phyloP scores from a whole-genome alignment of 1,284 basidiomycete genomes.

The Caloboletus firmus region DNA sequence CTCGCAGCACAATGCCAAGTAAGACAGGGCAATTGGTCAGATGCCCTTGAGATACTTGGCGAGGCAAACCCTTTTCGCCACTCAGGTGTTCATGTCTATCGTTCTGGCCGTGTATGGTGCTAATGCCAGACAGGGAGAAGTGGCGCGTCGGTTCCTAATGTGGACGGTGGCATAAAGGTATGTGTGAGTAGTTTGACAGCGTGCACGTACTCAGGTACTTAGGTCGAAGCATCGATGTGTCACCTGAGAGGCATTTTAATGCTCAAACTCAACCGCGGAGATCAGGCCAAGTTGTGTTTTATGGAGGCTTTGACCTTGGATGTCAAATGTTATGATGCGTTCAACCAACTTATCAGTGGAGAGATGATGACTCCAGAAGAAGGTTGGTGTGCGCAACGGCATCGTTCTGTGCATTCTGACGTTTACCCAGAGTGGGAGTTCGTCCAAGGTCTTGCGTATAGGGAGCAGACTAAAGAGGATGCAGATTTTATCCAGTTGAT shows the following conservation, averaged over 20 bases:
- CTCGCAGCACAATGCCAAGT: constrained; percentile 93
- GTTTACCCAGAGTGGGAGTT: constrained; percentile 86
- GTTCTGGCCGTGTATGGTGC: background rate
- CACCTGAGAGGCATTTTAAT: constrained; percentile 91
- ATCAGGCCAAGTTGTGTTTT: constrained; percentile 89
- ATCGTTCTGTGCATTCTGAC: constrained; percentile 2
- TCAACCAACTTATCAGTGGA: constrained; percentile 85
- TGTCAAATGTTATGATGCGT: constrained; percentile 97
- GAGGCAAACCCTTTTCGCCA: constrained; percentile 85
- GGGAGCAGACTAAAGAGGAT: constrained; percentile 82
- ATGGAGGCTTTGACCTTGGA: constrained; percentile 94
- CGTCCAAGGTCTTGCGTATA: constrained; percentile 81
- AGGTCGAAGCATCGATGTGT: constrained; percentile 96
- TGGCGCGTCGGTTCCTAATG: constrained; percentile 68
- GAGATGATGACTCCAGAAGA: constrained; percentile 94
- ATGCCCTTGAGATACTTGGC: constrained; percentile 92
- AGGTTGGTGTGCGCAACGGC: constrained; percentile 50
- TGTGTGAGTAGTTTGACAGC: constrained; percentile 4
- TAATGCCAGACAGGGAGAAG: constrained; percentile 45
- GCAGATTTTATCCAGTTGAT: constrained; percentile 88
- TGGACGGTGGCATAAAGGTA: constrained; percentile 87
- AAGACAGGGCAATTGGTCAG: constrained; percentile 89
- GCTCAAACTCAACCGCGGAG: constrained; percentile 87
- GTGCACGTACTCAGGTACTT: constrained; percentile 16
- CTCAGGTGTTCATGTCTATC: constrained; percentile 44